Percentiles rank a stretch among this genome's conserved stretches.
Evolutionary conservation across 2,329 filamentous ascomycete genomes (phyloP).

Genomic region (Phyllosticta citribraziliensis): DNA sequence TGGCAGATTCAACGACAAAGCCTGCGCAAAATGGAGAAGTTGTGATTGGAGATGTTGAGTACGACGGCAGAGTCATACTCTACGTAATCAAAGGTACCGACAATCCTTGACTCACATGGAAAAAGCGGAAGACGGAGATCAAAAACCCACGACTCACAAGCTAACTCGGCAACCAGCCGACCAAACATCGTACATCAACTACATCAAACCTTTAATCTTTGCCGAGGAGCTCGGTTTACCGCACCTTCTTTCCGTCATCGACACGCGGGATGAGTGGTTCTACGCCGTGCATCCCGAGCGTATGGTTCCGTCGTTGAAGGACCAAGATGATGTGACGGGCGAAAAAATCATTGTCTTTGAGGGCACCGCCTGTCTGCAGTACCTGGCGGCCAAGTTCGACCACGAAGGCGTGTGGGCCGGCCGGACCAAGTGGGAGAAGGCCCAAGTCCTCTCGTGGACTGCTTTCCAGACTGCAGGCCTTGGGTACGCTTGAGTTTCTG

Average conservation of each 20-base stretch:
- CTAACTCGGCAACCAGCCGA: constrained; percentile 16
- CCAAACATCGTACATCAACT: constrained; percentile 30
- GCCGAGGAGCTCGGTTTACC: constrained; percentile 24
- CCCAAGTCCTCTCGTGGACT: constrained; percentile 23
- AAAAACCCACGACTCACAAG: background rate
- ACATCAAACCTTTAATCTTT: constrained; percentile 31
- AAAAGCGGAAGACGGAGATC: background rate
- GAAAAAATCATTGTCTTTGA: constrained; percentile 27
- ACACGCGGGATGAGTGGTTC: constrained; percentile 26
- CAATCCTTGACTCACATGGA: background rate
- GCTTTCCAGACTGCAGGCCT: constrained; percentile 29
- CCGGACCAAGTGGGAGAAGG: constrained; percentile 20
- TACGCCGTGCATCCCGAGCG: constrained; percentile 28
- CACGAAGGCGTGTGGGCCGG: constrained; percentile 24
- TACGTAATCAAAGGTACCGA: constrained; percentile 20
- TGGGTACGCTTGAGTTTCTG: constrained; percentile 16
- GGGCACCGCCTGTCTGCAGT: constrained; percentile 29
- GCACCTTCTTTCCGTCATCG: constrained; percentile 25
- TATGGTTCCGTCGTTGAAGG: constrained; percentile 26
- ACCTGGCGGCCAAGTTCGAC: constrained; percentile 28
- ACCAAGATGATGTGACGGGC: constrained; percentile 20
- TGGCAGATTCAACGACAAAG: no score
- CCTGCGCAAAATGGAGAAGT: constrained; percentile 1
- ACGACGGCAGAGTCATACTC: constrained; percentile 19
- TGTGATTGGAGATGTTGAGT: constrained; percentile 7